Evolutionary conservation across 1,284 basidiomycete species (phyloP).

Genomic region (Gymnopus androsaceus): DNA sequence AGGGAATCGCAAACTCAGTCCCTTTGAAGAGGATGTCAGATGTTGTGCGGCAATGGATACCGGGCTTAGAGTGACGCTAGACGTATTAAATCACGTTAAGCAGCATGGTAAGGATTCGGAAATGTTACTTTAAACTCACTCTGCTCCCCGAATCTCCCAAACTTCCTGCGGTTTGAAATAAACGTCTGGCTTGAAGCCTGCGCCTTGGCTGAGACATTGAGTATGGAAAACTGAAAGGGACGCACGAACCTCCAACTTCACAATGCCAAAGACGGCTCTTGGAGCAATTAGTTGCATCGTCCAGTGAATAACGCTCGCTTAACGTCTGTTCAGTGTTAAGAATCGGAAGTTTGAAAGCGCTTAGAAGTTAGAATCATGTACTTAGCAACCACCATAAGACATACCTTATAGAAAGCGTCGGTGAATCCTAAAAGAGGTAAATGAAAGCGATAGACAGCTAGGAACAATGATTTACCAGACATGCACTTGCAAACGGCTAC

Average conservation of each 20-base stretch:
- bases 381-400: not conserved
- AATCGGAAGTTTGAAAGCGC: not conserved
- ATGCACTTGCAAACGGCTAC: conserved; percentile 90
- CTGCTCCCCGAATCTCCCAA: conserved; percentile 91
- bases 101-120: not conserved
- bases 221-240: not conserved
- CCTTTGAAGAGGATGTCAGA: conserved; percentile 66
- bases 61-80: conserved; percentile 84
- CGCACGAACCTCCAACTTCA: conserved; percentile 67
- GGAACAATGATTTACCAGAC: conserved; percentile 53
- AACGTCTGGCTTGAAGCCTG: conserved; percentile 77
- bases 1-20: conserved; percentile 87
- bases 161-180: conserved; percentile 87
- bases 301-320: conserved; percentile 57
- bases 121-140: conserved; percentile 49
- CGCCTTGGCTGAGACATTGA: conserved; percentile 1
- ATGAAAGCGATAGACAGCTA: conserved; percentile 3
- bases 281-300: conserved; percentile 69
- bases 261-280: conserved; percentile 60
- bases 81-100: conserved; percentile 3
- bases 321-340: conserved; percentile 41
- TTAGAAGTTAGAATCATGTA: not conserved
- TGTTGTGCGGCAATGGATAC: conserved; percentile 83
- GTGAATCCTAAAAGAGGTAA: conserved; percentile 69
- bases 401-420: conserved; percentile 82